Base-by-base conservation (phyloP, 352 stramenopile species). In the Lagenidium sp. region DNA sequence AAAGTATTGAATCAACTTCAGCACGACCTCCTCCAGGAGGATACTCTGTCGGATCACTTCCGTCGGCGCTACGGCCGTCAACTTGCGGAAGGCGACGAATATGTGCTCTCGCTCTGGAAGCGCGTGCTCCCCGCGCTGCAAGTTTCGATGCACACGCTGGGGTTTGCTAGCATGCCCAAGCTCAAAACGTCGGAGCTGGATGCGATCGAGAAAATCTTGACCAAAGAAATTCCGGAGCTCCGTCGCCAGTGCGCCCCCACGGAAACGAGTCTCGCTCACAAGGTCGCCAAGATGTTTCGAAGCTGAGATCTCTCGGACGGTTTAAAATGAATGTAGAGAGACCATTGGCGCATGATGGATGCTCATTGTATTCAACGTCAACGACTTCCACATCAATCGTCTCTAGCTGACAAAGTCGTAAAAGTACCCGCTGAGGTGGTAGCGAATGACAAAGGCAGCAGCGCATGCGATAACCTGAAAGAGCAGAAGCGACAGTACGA, bases 71-170 rank as follows among this genome's bases (percentile, higher is more conserved):
- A 99, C 64, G 80, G 91, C 4, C 82, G 82, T 31, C 85, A 98
- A 68, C 67, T 99, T n/a, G 86, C 82, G 13, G 95, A 99, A 41
- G 91, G 87, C 40, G 96, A 99, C 59, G 96, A 99, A 65, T 98
- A 97, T 55, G 89, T 97, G 38, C 65, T 95, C 19, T 93, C 82
- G 13, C 55, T 96, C n/a, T 98, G 93, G 93, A 87, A 92, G 50
- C 81, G 87, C 34, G 88, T 97, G 51, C 59, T 85, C 13, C 80
- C 82, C 11, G 68, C 70, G 15, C 62, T 97, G 3, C 80, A 92
- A 55, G 63, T 95, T 7, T 82, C 85, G 18, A 59, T 96, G 28
- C 66, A 91, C 47, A 95, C 87, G 25, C 58, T 95, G 4, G 85
- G 85, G 13, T 76, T 96, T 30, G 66, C 63, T 47, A 71, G 72